Percentiles rank a stretch among this genome's conserved stretches.
phyloP scores from a whole-genome alignment of 2,329 filamentous ascomycete species.

The Colletotrichum tamarilloi region DNA sequence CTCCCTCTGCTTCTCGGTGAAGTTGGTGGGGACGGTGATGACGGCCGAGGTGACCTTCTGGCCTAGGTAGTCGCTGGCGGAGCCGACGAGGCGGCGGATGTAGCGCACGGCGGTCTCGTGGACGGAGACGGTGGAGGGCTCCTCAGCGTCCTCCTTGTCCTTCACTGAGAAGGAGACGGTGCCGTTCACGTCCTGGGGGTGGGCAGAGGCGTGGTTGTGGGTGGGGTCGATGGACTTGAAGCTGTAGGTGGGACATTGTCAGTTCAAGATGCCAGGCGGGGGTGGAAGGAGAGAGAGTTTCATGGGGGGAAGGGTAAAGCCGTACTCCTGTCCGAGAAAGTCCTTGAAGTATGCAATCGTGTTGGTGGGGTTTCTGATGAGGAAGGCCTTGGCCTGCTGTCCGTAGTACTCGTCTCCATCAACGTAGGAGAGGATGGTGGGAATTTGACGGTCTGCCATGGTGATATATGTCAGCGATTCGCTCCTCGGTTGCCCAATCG shows the following conservation, averaged over 20 bases:
- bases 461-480: not conserved
- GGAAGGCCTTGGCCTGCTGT: conserved; percentile 92
- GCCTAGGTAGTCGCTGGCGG: conserved; percentile 91
- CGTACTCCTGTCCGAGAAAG: conserved; percentile 92
- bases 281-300: not conserved
- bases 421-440: conserved; percentile 92
- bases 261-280: conserved; percentile 34
- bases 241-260: conserved; percentile 49
- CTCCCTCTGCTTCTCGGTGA: conserved; percentile 85
- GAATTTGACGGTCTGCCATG: conserved; percentile 85
- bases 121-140: conserved; percentile 76
- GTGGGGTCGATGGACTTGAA: conserved; percentile 98
- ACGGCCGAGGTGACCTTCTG: conserved; percentile 96
- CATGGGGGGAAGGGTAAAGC: conserved; percentile 11
- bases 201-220: conserved; percentile 91
- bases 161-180: conserved; percentile 85
- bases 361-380: conserved; percentile 92
- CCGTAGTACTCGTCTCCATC: conserved; percentile 97
- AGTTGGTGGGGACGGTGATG: conserved; percentile 94
- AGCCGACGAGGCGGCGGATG: conserved; percentile 81
- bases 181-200: conserved; percentile 80
- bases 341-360: conserved; percentile 97
- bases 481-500: conserved; percentile 52
- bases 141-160: conserved; percentile 75
- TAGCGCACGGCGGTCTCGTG: conserved; percentile 87